Evolutionary conservation across 768 basidiomycete genomes (phyloP).

Genomic region (Erythrobasidium yunnanense): DNA sequence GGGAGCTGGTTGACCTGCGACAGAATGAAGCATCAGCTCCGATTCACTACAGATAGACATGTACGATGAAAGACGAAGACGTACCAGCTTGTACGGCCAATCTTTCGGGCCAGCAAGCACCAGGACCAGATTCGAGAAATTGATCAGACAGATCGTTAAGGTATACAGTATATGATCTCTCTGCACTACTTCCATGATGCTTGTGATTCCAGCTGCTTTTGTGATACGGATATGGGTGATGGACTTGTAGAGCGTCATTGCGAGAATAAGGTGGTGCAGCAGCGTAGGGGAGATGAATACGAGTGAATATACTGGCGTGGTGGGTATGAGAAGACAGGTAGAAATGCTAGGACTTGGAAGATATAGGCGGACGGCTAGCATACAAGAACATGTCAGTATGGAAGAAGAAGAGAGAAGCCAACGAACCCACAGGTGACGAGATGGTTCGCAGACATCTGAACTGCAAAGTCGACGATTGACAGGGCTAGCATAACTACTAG

Average conservation of each 20-base stretch:
- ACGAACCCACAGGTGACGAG: background rate
- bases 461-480: constrained; percentile 1
- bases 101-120: background rate
- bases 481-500: background rate
- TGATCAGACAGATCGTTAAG: constrained; percentile 29
- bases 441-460: constrained; percentile 24
- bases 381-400: background rate
- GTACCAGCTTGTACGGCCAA: constrained; percentile 9
- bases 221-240: constrained; percentile 12
- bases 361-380: background rate
- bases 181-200: constrained; percentile 6
- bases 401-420: background rate
- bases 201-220: background rate
- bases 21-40: background rate
- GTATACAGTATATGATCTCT: constrained; percentile 20
- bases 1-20: constrained; percentile 26
- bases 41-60: no score
- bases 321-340: constrained; percentile 18
- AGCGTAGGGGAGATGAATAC: constrained; percentile 28
- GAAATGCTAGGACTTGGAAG: background rate
- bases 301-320: constrained; percentile 14
- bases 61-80: no score
- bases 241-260: constrained; percentile 16
- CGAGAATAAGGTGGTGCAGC: constrained; percentile 25
- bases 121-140: constrained; percentile 28